Evolutionary conservation across 176 grass and related monocot genomes (phyloP).

Genomic region (Coix lacrymajobi): DNA sequence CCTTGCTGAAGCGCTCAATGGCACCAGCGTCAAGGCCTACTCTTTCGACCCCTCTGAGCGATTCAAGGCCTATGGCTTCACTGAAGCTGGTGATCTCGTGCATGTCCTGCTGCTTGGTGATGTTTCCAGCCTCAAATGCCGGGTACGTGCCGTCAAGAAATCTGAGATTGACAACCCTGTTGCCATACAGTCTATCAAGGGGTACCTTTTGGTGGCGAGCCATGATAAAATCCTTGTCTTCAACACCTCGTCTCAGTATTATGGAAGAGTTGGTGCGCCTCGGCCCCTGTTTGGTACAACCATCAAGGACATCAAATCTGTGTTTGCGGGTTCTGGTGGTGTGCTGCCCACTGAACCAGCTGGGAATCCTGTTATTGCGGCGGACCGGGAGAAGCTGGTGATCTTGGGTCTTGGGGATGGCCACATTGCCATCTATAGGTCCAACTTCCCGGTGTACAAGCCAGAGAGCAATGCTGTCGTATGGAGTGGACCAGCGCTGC

Average conservation of each 20-base stretch:
- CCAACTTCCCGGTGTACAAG: slow-evolving; percentile 74
- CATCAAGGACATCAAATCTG: slow-evolving; percentile 76
- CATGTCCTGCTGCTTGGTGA: slow-evolving; percentile 88
- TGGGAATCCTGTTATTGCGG: slow-evolving; percentile 65
- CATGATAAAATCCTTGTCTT: slow-evolving; percentile 76
- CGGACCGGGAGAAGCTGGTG: slow-evolving; percentile 71
- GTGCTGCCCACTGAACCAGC: neutral
- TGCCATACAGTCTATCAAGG: slow-evolving; percentile 72
- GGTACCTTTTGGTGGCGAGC: slow-evolving; percentile 73
- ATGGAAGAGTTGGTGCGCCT: slow-evolving; percentile 70
- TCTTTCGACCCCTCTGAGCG: slow-evolving; percentile 80
- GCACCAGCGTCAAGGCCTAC: slow-evolving; percentile 63
- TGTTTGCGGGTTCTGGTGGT: slow-evolving; percentile 46
- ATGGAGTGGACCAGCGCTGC: slow-evolving; percentile 83
- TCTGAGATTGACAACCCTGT: slow-evolving; percentile 56
- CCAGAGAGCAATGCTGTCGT: slow-evolving; percentile 81
- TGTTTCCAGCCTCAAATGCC: slow-evolving; percentile 76
- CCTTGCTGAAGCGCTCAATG: slow-evolving; percentile 48
- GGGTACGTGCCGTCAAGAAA: slow-evolving; percentile 67
- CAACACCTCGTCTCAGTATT: slow-evolving; percentile 90
- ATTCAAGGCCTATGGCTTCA: slow-evolving; percentile 89
- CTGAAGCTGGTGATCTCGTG: slow-evolving; percentile 62
- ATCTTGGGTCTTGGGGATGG: slow-evolving; percentile 81
- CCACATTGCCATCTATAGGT: slow-evolving; percentile 67
- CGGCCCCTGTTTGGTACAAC: slow-evolving; percentile 48